Evolutionary conservation across 345 rosid genomes (phyloP), one percentile per base, ranked within the genome.

Genomic region (Excoecaria cochinchinensis): DNA sequence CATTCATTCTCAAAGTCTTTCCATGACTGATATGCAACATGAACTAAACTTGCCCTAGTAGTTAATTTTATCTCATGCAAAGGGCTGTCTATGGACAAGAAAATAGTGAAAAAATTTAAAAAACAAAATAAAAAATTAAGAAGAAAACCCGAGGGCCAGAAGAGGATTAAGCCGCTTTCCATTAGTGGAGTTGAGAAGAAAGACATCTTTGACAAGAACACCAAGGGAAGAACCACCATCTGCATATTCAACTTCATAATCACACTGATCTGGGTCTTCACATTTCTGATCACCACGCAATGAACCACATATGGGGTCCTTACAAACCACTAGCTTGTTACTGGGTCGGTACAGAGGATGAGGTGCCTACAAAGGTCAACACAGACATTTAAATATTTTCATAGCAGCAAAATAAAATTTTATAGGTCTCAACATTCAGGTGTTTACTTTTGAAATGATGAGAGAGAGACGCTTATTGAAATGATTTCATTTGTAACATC

Each of bases 141-240:
- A 79, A 44, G 10, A 82, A 55, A 70, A 92, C 97, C 99, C 97
- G 3, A 92, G 89, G 62, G 91, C 90, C 44, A 95, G 83, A 77
- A 87, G 90, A 69, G 99, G 89, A 57, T 76, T 84, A 66, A 89
- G 89, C 0, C 73, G 80, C 36, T 57, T 75, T 53, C 97, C 91
- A 50, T 82, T 81, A 13, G 90, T 90, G 72, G 81, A 85, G 72
- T 87, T 90, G 80, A 95, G 76, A 71, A 87, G 82, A 77, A 93
- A 91, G 55, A 71, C 79, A 79, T 95, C 99, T 81, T 78, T 86
- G 71, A 95, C 87, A 39, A 95, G 97, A 58, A 95, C 99, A 36
- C 98, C 99, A 5, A 86, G 86, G 72, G 99, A 93, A 10, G 97
- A 95, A 46, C 98, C 97, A 11, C 96, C 91, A 82, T 95, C 98